These are phyloP conservation scores for Orbilia quercus DNA, from an alignment of 2,329 filamentous ascomycete species.

Conservation along the genomic window DNA sequence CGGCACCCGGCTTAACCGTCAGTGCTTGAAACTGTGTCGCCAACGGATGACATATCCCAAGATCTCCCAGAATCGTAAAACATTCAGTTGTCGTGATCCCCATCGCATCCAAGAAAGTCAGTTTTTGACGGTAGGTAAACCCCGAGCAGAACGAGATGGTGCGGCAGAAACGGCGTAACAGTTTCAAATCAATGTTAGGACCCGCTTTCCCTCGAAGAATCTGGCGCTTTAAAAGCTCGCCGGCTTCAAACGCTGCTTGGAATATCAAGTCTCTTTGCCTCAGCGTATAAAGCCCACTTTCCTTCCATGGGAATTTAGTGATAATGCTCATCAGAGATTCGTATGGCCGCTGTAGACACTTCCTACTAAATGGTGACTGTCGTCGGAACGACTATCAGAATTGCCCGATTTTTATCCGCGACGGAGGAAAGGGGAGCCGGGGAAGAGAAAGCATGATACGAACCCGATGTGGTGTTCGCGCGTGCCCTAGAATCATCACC, in stretches of 20 bases:
- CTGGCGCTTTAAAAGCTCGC: constrained; percentile 65
- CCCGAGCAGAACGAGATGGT: constrained; percentile 71
- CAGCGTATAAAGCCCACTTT: constrained; percentile 70
- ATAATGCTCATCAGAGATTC: constrained; percentile 74
- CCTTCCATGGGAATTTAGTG: constrained; percentile 73
- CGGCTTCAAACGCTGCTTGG: constrained; percentile 67
- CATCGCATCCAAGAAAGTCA: constrained; percentile 52
- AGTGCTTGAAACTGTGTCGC: constrained; percentile 54
- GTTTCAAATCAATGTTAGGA: constrained; percentile 67
- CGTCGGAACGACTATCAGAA: not conserved
- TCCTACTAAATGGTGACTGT: constrained; percentile 71
- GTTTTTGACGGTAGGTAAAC: constrained; percentile 72
- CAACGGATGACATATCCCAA: constrained; percentile 51
- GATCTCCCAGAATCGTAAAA: constrained; percentile 48
- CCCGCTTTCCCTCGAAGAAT: constrained; percentile 64
- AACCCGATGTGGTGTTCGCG: constrained; percentile 72
- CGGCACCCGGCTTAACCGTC: constrained; percentile 49
- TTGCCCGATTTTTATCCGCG: not conserved
- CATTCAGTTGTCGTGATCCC: constrained; percentile 49
- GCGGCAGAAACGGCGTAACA: constrained; percentile 68
- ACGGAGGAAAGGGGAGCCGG: not conserved
- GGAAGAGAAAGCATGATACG: constrained; percentile 62
- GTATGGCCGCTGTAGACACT: constrained; percentile 73
- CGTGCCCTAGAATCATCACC: constrained; percentile 73
- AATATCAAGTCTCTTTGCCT: constrained; percentile 69